Base-by-base conservation (phyloP, 2,329 filamentous ascomycete species). In the Zarea fungicola region DNA sequence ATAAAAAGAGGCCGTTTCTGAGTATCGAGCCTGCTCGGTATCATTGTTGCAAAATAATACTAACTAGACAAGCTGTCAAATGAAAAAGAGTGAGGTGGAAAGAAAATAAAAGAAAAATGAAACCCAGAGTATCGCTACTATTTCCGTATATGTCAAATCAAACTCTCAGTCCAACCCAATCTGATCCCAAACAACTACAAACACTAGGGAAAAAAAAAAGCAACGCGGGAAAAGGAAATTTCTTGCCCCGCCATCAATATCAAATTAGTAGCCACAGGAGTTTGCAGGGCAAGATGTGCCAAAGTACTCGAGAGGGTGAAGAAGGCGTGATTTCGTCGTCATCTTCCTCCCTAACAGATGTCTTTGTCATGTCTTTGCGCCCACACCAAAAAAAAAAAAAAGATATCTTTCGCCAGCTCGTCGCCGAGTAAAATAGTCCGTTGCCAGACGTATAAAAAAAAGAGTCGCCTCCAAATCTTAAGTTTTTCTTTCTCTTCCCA, bases 391-490 rank as follows among this genome's bases (percentile, higher is more conserved):
- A 53, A 48, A 52, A 48, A 49, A 45, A 50, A 36, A 44, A 41
- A 14, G 25, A 6, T 13, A 9, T 9, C 13, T 6, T 13, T 45
- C 16, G n/a, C 26, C 19, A 22, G 14, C 4, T 34, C 53, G 61
- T 62, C 42, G 54, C 57, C 55, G 42, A 64, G n/a, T n/a, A n/a
- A n/a, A n/a, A 61, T 22, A 57, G 56, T 34, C 65, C 66, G 57
- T 68, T 68, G 60, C 58, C 60, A 62, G 60, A 58, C 32, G 42
- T 57, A 52, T 55, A 52, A 54, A n/a, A n/a, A n/a, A n/a, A n/a
- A 55, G 54, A 60, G 54, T 59, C 39, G 57, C 55, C 55, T 56
- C 54, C 44, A 49, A 47, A 50, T 52, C 51, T 53, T 57, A 18
- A 14, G 18, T 16, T 35, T 28, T 46, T 18, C 14, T 29, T 13